Conservation (phyloP, 306 rosid species). For the Betula pendula region DNA sequence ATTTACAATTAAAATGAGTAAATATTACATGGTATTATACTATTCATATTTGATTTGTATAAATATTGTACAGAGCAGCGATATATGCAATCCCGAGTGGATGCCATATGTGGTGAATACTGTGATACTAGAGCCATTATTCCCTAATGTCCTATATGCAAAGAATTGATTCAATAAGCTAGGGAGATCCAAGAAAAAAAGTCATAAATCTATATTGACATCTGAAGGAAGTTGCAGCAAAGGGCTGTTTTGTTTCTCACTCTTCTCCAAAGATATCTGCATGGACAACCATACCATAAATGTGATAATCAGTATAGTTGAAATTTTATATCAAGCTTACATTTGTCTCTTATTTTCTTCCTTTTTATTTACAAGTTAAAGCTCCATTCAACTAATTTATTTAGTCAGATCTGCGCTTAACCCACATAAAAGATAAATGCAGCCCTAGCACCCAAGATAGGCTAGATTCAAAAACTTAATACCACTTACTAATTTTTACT, state of each 20-base stretch:
- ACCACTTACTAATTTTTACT: background rate
- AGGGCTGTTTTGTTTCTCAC: slow-evolving; percentile 41
- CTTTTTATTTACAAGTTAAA: background rate
- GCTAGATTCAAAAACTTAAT: background rate
- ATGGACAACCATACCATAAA: slow-evolving; percentile 25
- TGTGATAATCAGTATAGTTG: slow-evolving; percentile 11
- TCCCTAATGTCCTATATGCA: slow-evolving; percentile 29
- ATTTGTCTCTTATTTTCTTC: background rate
- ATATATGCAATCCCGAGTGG: background rate
- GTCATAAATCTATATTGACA: slow-evolving; percentile 42
- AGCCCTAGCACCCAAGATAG: background rate
- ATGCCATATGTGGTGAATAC: slow-evolving; percentile 1
- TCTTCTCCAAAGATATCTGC: slow-evolving; percentile 80
- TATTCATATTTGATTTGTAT: no score
- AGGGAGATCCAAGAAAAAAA: slow-evolving; percentile 12
- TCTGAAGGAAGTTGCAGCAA: slow-evolving; percentile 30
- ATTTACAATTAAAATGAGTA: background rate
- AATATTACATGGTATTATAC: background rate
- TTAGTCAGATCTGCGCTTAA: background rate
- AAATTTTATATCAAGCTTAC: background rate
- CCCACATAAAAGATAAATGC: background rate
- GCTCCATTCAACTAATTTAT: background rate
- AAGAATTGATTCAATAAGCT: slow-evolving; percentile 6
- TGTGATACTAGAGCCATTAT: slow-evolving; percentile 22
- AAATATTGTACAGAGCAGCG: background rate